Evolutionary conservation across 176 grass and related monocot genomes (phyloP).

Genomic region (Miscanthus lutarioriparius): DNA sequence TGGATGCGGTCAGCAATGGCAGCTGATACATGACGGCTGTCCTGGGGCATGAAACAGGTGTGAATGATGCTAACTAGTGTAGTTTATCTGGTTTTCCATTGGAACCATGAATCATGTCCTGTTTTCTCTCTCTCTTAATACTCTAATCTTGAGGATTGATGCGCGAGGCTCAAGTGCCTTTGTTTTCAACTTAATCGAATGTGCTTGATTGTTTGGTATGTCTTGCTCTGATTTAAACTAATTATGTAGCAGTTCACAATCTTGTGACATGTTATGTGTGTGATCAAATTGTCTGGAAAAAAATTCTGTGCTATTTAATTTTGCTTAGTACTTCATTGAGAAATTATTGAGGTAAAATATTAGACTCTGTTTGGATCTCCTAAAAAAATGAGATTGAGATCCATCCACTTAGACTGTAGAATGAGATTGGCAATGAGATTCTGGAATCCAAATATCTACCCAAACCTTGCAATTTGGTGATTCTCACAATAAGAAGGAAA

Average conservation of each 20-base stretch:
- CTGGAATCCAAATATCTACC: not conserved
- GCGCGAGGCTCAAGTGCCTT: not conserved
- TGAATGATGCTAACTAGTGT: not conserved
- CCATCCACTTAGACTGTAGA: not conserved
- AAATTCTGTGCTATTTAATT: not conserved
- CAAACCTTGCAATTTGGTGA: not conserved
- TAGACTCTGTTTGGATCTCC: not conserved
- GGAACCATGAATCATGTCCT: not conserved
- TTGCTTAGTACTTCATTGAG: not conserved
- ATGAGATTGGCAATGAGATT: too few species aligned
- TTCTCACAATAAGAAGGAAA: not conserved
- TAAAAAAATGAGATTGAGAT: not conserved
- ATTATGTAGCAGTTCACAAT: not conserved
- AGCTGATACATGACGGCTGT: constrained; percentile 37
- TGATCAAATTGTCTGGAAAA: too few species aligned
- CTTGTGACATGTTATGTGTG: not conserved
- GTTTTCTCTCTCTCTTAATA: not conserved
- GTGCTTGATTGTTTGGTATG: not conserved
- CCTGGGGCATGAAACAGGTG: constrained; percentile 8
- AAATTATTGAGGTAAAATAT: not conserved
- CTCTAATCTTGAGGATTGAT: not conserved
- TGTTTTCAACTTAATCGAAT: not conserved
- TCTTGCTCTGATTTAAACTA: not conserved
- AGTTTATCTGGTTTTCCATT: not conserved
- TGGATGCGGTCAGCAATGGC: constrained; percentile 51